Evolutionary conservation across 495 filamentous ascomycete species (phyloP).

Genomic region (Talaromyces stipitatus): DNA sequence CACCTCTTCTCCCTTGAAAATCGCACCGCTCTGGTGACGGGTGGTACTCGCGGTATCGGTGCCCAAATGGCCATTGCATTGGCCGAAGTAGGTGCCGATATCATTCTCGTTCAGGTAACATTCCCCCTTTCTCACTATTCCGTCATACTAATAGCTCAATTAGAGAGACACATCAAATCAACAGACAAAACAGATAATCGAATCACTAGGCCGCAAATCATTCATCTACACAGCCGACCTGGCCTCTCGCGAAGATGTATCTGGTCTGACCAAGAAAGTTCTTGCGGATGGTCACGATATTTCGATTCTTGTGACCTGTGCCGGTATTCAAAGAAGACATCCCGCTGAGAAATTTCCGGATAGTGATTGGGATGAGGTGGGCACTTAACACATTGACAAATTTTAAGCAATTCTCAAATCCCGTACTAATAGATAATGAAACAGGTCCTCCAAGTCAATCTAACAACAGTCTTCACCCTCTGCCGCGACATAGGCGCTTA

Average conservation of each 20-base stretch:
- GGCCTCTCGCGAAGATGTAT: constrained; percentile 47
- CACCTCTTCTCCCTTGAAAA: constrained; percentile 11
- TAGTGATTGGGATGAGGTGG: constrained; percentile 61
- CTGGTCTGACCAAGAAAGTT: constrained; percentile 49
- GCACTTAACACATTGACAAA: neutral
- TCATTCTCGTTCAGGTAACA: constrained; percentile 53
- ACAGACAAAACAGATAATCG: constrained; percentile 51
- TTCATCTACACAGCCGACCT: constrained; percentile 68
- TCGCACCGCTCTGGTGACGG: constrained; percentile 76
- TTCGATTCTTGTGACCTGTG: constrained; percentile 73
- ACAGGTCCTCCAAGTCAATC: constrained; percentile 72
- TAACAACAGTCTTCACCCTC: constrained; percentile 67
- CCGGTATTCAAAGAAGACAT: constrained; percentile 75
- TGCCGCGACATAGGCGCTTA: constrained; percentile 71
- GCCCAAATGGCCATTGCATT: constrained; percentile 67
- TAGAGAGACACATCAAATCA: constrained; percentile 50
- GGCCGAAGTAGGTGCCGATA: constrained; percentile 79
- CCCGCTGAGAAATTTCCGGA: constrained; percentile 63
- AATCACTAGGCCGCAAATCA: constrained; percentile 58
- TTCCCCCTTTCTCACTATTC: neutral
- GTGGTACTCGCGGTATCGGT: constrained; percentile 76
- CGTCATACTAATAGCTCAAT: neutral
- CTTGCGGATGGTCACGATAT: constrained; percentile 54
- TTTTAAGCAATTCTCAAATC: neutral
- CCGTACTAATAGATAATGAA: neutral